Evolutionary conservation across 2,329 filamentous ascomycete genomes (phyloP), one percentile per base, ranked within the genome.

Genomic region (Penicillium capsulatum): DNA sequence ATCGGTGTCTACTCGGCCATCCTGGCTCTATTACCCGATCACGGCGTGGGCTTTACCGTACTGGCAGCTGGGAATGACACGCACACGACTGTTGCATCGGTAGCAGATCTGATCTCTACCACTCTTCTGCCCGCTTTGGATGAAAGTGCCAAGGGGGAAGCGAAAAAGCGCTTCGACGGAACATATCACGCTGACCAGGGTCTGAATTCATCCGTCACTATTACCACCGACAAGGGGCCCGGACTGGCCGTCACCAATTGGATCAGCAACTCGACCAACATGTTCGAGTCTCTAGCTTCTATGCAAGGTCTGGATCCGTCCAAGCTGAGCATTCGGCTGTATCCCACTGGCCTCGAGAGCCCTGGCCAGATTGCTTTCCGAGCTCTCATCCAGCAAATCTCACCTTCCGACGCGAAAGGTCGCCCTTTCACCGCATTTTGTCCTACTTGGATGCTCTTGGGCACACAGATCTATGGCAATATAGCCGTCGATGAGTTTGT

Each of bases 11-110:
- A 60, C 17, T 54, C 51, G 1, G 45, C 53, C 20, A 42, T 51
- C 13, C 19, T 58, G 7, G 54, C 45, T 3, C 35, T 61, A 4
- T 53, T 48, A 3, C 57, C 54, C 8, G 58, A 61, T 28, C 47
- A 60, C 32, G 40, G 44, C 6, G 35, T 51, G 2, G 58, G 58
- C 2, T 55, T 58, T 36, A 44, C 45, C 1, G 40, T 60, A 11
- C 31, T 59, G 3, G 40, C 38, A 3, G 55, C 57, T 2, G 53
- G 54, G 3, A 11, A 15, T 2, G 40, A 43, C 8, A 35, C 44
- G 4, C 42, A 47, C 14, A 15, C 17, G 6, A 27, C 40, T 6
- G 34, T 48, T 17, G 28, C 44, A 1, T 26, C 31, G 3, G 31
- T 51, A 4, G 34, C 44, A 1, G 50, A 58, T 26, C 42, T 55